Base-by-base conservation (phyloP, 2,329 filamentous ascomycete genomes). In the Hortaea werneckii region DNA sequence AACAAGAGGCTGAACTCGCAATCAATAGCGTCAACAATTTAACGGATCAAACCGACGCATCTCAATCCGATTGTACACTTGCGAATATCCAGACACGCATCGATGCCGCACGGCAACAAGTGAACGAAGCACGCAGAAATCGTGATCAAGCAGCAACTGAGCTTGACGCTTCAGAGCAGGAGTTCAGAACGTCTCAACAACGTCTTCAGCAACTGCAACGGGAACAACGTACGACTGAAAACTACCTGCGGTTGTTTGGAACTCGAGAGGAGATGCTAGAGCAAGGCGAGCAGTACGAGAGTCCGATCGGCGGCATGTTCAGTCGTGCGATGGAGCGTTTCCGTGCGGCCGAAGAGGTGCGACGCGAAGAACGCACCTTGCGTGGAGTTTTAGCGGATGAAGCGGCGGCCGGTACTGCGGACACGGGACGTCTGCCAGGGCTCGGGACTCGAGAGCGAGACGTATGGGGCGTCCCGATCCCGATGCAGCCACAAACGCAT, bases 281-380 rank as follows among this genome's bases (percentile, higher is more conserved):
- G 3, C 58, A 63, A 47, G 64, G 63, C n/a, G 69, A 71, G 3
- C 65, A 69, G 29, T 74, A 73, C 50, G 65, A 70, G 45, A 70
- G 67, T n/a, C 71, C 71, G 0, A 67, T 74, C 9, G 65, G 67
- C 12, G 62, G 64, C 48, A 68, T 74, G 67, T 74, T 71, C 54
- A 65, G 58, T 12, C 55, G 70, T 41, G 70, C 71, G 1, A 63
- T 59, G 47, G 65, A 66, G 12, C 61, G 69, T 5, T 71, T 71
- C 51, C 61, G 63, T 29, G 63, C 61, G 42, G 69, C 68, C 1
- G 70, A 73, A 48, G 61, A 62, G 46, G 57, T 61, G 5, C 56
- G 64, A 11, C 51, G 54, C 40, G 61, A 65, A 40, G 59, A 64
- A 47, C 53, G 58, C 7, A 62, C 56, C 10, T 42, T 65, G 12